These are phyloP conservation scores for Dentipellis sp. DNA, from an alignment of 768 basidiomycete species.

Conservation along the genomic window DNA sequence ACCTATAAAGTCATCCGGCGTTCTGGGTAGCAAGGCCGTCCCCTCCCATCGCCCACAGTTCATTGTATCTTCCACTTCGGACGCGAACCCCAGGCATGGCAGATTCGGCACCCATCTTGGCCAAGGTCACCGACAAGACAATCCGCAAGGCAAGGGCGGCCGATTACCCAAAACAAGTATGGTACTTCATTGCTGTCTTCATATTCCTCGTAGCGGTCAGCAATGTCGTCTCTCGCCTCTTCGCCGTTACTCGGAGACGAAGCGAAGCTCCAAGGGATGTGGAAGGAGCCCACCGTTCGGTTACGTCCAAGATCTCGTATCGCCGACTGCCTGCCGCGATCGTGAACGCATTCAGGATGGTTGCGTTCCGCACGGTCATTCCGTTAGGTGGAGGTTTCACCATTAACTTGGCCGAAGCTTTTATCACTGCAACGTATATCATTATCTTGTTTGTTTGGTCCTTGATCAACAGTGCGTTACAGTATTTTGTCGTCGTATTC, in stretches of 20 bases:
- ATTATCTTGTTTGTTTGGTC: constrained; percentile 21
- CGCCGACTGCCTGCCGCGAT: constrained; percentile 17
- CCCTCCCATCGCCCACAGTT: no score
- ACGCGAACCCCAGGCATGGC: no score
- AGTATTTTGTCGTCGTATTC: background rate
- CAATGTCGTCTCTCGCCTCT: constrained; percentile 22
- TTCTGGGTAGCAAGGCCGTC: no score
- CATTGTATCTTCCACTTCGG: no score
- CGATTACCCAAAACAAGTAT: constrained; percentile 31
- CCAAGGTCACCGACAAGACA: background rate
- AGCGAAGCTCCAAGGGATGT: constrained; percentile 10
- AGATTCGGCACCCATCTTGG: no score
- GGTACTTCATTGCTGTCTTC: constrained; percentile 34
- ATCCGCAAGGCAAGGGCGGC: background rate
- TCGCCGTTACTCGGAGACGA: background rate
- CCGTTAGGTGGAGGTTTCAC: constrained; percentile 22
- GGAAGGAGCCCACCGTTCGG: background rate
- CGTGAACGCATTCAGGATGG: constrained; percentile 21
- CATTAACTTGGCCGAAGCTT: constrained; percentile 28
- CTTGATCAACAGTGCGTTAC: constrained; percentile 18
- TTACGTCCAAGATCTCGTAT: constrained; percentile 9
- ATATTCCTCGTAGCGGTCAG: constrained; percentile 29
- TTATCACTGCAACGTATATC: constrained; percentile 26
- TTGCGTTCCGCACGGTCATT: constrained; percentile 23
- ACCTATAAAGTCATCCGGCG: no score